A percentile compares a stretch with the other conserved stretches of the same genome.
phyloP scores from a whole-genome alignment of 2,329 filamentous ascomycete genomes.

The Ophiocordyceps camponoti-leonardi region DNA sequence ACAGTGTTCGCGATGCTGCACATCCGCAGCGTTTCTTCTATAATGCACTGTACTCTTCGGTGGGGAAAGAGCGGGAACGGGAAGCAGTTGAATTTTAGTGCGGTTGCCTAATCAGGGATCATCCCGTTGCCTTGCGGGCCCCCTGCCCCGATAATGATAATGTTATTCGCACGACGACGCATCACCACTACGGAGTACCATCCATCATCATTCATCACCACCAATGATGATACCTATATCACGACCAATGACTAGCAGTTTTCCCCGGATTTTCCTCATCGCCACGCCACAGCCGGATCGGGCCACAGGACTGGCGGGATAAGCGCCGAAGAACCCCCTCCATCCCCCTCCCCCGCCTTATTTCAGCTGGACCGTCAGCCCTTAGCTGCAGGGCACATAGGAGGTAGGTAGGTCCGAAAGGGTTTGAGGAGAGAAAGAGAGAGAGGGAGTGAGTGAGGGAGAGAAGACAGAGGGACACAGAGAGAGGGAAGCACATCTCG shows the following conservation, averaged over 20 bases:
- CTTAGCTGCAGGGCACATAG: background rate
- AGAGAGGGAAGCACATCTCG: background rate
- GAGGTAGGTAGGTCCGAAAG: background rate
- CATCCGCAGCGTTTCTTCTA: too few species aligned
- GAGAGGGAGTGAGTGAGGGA: too few species aligned
- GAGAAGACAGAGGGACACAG: too few species aligned
- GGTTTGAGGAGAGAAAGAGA: background rate
- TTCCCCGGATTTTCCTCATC: background rate
- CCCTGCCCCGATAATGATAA: too few species aligned
- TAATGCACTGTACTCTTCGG: background rate
- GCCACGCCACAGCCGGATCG: background rate
- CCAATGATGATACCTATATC: background rate
- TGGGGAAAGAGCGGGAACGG: background rate
- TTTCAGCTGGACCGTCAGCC: background rate
- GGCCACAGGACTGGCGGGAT: slow-evolving; percentile 1
- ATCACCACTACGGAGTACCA: too few species aligned
- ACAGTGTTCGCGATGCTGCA: background rate
- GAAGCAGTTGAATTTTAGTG: background rate
- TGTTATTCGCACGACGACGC: background rate
- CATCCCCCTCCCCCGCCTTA: background rate
- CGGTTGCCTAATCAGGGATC: background rate
- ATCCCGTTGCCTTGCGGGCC: too few species aligned
- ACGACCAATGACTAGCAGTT: background rate
- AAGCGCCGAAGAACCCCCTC: background rate
- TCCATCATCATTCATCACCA: too few species aligned